Base-by-base conservation (phyloP, 129 eudicot genomes). In the Ambrosia artemisiifolia region DNA sequence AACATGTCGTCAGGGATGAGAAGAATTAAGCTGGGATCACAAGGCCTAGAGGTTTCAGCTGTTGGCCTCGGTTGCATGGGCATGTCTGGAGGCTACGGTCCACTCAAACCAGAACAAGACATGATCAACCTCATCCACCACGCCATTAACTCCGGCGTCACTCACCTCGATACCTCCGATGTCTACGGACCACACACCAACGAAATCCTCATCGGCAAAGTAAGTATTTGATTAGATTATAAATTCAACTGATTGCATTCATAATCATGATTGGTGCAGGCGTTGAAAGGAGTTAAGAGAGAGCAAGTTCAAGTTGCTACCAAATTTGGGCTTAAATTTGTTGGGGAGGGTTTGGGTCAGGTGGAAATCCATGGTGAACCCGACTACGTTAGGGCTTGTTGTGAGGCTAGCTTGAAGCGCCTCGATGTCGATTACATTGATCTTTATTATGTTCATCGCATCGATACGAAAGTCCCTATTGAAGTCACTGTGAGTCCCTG, bases 351-450 rank as follows among this genome's bases (percentile, higher is more conserved):
- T 57, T 1, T 43, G 2, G 59, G 48, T 54, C 20, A 69, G 16
- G 19, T 69, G 24, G 66, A 63, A n/a, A 36, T 81, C 47, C 78
- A 50, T 13, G 88, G 85, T 5, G 81, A 67, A 32, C 86, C 92
- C 42, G 86, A 84, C 50, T 83, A 87, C 49, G 92, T 87, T 5
- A 75, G 92, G 54, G 74, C 83, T 24, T 79, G 83, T 49, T 87
- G 88, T 79, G 92, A 87, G 71, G 86, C 86, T 1, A 84, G 88
- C 61, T 79, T 87, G 74, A 87, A 84, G 75, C 76, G 92, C 30
- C 92, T 87, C 35, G 81, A 75, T 69, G 83, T 87, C 32, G 92
- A 87, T 67, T 87, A 87, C 63, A 81, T 84, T 53, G 92, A 87
- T 62, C 83, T 84, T 38, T 87, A 78, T 68, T 87, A 81, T 76